Percentiles rank a stretch among this genome's conserved stretches.
Conservation (phyloP, 805 yeast species). For the Komagataella pastoris region DNA sequence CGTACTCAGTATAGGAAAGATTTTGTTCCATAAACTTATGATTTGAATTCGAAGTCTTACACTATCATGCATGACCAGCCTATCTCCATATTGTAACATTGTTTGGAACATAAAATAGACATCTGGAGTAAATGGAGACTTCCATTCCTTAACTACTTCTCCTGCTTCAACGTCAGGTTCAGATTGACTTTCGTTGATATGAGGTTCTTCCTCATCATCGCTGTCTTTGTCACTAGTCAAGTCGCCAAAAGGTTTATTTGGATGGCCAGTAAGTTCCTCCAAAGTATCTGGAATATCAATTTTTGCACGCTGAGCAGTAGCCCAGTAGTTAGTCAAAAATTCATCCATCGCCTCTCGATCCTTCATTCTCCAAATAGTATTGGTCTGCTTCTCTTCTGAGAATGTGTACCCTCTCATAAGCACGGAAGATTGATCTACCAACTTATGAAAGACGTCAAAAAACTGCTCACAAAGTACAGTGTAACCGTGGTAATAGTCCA, state of each 20-base stretch:
- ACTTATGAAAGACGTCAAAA: slow-evolving; percentile 53
- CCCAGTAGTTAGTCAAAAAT: slow-evolving; percentile 24
- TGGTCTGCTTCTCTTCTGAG: slow-evolving; percentile 14
- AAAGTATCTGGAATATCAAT: slow-evolving; percentile 5
- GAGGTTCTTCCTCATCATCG: slow-evolving; percentile 20
- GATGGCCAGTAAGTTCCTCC: slow-evolving; percentile 9
- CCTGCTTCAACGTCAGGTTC: slow-evolving; percentile 7
- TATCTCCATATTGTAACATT: slow-evolving; percentile 56
- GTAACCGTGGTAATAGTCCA: slow-evolving; percentile 83
- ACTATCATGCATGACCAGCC: slow-evolving; percentile 56
- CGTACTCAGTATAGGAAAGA: slow-evolving; percentile 42
- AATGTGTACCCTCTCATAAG: slow-evolving; percentile 17
- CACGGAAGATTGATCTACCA: slow-evolving; percentile 32
- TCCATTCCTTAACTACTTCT: slow-evolving; percentile 37
- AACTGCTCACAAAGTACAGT: slow-evolving; percentile 57
- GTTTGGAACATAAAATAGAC: slow-evolving; percentile 47
- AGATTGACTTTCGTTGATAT: slow-evolving; percentile 5
- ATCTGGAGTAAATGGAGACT: slow-evolving; percentile 47
- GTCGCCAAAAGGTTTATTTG: slow-evolving; percentile 12
- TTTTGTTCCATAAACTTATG: slow-evolving; percentile 29
- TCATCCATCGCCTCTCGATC: slow-evolving; percentile 27
- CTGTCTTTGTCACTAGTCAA: slow-evolving; percentile 22
- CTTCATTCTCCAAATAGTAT: slow-evolving; percentile 50
- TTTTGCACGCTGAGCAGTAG: slow-evolving; percentile 8
- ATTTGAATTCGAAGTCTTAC: slow-evolving; percentile 40